Percentiles rank a stretch among this genome's conserved stretches.
Evolutionary conservation across 2,329 filamentous ascomycete genomes (phyloP).

Genomic region (Neoascochyta sp.): DNA sequence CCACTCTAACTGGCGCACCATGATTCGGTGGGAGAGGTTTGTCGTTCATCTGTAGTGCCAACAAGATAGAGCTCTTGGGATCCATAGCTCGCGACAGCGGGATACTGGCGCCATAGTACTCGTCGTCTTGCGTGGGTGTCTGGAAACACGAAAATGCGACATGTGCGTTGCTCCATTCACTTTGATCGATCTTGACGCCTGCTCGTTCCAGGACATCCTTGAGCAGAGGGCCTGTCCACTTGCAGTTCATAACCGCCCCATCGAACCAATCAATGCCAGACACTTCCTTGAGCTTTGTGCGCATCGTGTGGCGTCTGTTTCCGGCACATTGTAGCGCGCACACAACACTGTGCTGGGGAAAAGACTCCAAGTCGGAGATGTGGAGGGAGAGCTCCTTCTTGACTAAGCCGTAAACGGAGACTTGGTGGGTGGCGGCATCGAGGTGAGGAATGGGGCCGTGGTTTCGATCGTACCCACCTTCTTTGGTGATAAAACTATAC

Average conservation of each 20-base stretch:
- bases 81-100: constrained; percentile 31
- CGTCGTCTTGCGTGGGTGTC: constrained; percentile 53
- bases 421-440: constrained; percentile 37
- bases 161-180: constrained; percentile 40
- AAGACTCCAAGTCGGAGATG: constrained; percentile 46
- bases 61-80: constrained; percentile 15
- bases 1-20: constrained; percentile 51
- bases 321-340: constrained; percentile 59
- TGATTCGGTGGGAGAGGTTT: constrained; percentile 47
- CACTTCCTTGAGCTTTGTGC: constrained; percentile 57
- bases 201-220: constrained; percentile 51
- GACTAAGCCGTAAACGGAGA: constrained; percentile 52
- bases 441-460: constrained; percentile 53
- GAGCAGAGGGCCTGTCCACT: constrained; percentile 52
- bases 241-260: constrained; percentile 59
- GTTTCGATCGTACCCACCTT: constrained; percentile 56
- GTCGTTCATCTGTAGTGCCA: constrained; percentile 48
- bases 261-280: constrained; percentile 59
- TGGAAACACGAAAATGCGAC: constrained; percentile 56
- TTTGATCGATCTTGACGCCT: constrained; percentile 37
- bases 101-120: constrained; percentile 58
- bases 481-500: constrained; percentile 47
- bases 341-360: constrained; percentile 54
- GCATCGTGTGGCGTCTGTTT: constrained; percentile 59
- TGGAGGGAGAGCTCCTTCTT: constrained; percentile 44